These are phyloP conservation scores for Metarhizium anisopliae DNA, from an alignment of 2,329 filamentous ascomycete species.

Conservation along the genomic window DNA sequence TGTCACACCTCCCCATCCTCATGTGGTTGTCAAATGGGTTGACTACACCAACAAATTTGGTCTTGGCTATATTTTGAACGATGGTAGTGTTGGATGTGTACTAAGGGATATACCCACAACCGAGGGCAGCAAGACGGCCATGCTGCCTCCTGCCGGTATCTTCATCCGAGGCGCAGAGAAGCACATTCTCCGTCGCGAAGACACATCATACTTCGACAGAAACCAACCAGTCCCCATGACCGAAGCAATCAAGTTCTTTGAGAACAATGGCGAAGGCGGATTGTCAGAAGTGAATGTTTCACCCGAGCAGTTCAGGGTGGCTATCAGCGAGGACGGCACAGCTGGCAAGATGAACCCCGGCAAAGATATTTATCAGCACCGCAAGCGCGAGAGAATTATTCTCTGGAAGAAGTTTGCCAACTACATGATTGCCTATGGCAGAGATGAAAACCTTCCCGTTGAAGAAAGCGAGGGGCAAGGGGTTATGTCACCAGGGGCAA, in stretches of 20 bases:
- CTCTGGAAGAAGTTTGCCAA: slow-evolving; percentile 68
- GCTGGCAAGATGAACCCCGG: slow-evolving; percentile 53
- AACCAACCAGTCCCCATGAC: slow-evolving; percentile 57
- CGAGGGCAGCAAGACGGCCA: slow-evolving; percentile 38
- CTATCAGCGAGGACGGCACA: slow-evolving; percentile 47
- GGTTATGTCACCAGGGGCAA: slow-evolving; percentile 28
- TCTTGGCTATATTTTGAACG: slow-evolving; percentile 73
- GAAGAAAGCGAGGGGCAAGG: slow-evolving; percentile 36
- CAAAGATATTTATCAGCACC: slow-evolving; percentile 55
- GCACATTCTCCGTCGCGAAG: slow-evolving; percentile 56
- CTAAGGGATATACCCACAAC: slow-evolving; percentile 46
- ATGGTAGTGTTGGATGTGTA: slow-evolving; percentile 70
- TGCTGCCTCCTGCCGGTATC: slow-evolving; percentile 61
- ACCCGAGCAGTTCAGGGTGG: slow-evolving; percentile 50
- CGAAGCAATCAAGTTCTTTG: slow-evolving; percentile 60
- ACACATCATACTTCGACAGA: slow-evolving; percentile 45
- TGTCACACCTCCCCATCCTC: slow-evolving; percentile 45
- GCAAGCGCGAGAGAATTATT: slow-evolving; percentile 56
- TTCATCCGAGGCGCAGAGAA: slow-evolving; percentile 63
- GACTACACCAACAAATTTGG: slow-evolving; percentile 85
- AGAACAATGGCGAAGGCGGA: slow-evolving; percentile 58
- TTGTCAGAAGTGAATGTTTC: slow-evolving; percentile 55
- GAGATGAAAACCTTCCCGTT: slow-evolving; percentile 51
- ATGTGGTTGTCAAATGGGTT: slow-evolving; percentile 72
- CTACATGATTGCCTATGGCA: slow-evolving; percentile 65